Evolutionary conservation across 2,329 filamentous ascomycete species (phyloP).

Genomic region (Mariannaea elegans): DNA sequence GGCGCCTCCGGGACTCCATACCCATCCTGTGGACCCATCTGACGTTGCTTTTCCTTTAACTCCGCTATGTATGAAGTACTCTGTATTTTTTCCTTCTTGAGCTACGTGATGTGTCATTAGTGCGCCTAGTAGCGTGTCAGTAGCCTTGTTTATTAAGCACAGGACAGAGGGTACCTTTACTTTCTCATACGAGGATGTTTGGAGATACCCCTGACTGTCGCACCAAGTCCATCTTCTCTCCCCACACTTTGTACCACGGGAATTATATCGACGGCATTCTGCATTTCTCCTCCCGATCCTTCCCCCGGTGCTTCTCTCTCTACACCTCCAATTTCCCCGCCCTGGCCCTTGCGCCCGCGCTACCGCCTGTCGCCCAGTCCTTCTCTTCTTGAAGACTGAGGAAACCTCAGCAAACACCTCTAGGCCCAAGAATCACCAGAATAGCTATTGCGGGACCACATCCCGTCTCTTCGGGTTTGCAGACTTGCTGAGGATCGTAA

Average conservation of each 20-base stretch:
- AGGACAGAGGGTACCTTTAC: too few species aligned
- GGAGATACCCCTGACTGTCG: slow-evolving; percentile 23
- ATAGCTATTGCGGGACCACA: neutral
- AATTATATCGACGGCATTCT: slow-evolving; percentile 1
- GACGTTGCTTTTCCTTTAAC: neutral
- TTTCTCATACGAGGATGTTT: slow-evolving; percentile 8
- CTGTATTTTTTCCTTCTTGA: neutral
- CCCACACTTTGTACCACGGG: slow-evolving; percentile 19
- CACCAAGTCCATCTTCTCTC: slow-evolving; percentile 10
- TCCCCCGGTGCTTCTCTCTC: slow-evolving; percentile 11
- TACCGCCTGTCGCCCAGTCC: slow-evolving; percentile 29
- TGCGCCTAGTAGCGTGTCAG: neutral
- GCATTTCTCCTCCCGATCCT: slow-evolving; percentile 4
- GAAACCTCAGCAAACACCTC: slow-evolving; percentile 17
- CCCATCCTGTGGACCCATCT: slow-evolving; percentile 1
- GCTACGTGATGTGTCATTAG: slow-evolving; percentile 19
- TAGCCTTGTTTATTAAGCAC: neutral
- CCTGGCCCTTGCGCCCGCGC: slow-evolving; percentile 42
- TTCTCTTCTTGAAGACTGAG: slow-evolving; percentile 24
- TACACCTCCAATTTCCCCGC: slow-evolving; percentile 43
- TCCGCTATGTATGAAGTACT: neutral
- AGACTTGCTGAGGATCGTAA: neutral
- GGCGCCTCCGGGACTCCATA: neutral
- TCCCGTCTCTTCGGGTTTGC: neutral
- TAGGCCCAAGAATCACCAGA: slow-evolving; percentile 12